A percentile compares a stretch with the other conserved stretches of the same genome.
These are phyloP conservation scores for Crithidia fasciculata DNA, from an alignment of 208 protist species.

Conservation along the genomic window DNA sequence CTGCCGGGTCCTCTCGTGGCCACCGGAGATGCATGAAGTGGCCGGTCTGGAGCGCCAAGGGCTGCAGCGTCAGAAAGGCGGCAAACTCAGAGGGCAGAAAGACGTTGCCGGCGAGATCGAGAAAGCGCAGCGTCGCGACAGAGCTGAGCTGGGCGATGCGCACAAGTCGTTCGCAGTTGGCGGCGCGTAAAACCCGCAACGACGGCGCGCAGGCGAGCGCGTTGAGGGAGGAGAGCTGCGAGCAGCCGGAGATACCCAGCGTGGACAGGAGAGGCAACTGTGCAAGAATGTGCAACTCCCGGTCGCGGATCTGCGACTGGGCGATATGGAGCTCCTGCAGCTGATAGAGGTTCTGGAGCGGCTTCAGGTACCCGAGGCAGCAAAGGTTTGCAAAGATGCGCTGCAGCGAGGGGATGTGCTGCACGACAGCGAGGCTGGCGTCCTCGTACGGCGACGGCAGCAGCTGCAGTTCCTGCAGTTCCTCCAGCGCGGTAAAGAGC, in stretches of 20 bases:
- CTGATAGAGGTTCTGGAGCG: conserved; percentile 27
- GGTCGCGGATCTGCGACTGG: conserved; percentile 43
- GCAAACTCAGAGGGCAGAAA: conserved; percentile 31
- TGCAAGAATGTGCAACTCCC: conserved; percentile 42
- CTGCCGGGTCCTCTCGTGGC: conserved; percentile 28
- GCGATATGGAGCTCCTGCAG: conserved; percentile 39
- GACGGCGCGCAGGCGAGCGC: conserved; percentile 25
- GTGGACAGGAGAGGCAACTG: conserved; percentile 37
- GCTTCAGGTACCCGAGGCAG: conserved; percentile 35
- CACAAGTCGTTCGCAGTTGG: conserved; percentile 31
- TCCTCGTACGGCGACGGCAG: conserved; percentile 24
- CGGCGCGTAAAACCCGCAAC: conserved; percentile 27
- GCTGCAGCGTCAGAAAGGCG: conserved; percentile 9
- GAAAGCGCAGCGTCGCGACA: conserved; percentile 10
- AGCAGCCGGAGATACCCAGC: conserved; percentile 46
- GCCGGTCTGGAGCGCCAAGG: conserved; percentile 13
- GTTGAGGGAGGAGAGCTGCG: conserved; percentile 42
- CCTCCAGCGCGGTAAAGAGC: conserved; percentile 7
- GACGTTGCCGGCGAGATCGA: conserved; percentile 40
- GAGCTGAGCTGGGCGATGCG: conserved; percentile 27
- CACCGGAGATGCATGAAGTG: conserved; percentile 28
- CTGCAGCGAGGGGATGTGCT: conserved; percentile 33
- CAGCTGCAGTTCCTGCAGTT: conserved; percentile 31
- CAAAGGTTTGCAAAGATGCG: conserved; percentile 26
- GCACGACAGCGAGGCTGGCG: conserved; percentile 30